Conservation (phyloP, 495 filamentous ascomycete genomes). For the Venustampulla echinocandica region DNA sequence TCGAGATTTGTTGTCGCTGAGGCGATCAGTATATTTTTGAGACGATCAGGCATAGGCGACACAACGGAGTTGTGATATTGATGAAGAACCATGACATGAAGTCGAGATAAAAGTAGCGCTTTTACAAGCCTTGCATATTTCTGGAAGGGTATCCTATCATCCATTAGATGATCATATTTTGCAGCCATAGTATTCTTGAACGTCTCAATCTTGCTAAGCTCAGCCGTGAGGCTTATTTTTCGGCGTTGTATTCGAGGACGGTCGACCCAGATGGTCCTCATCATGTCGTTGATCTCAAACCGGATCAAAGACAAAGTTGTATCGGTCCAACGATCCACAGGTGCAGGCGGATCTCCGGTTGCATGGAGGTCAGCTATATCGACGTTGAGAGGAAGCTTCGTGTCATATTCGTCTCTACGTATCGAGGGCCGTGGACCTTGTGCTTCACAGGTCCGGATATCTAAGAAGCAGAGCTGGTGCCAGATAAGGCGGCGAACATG, state of each 20-base stretch:
- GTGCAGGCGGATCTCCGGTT: constrained; percentile 26
- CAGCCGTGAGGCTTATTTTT: constrained; percentile 45
- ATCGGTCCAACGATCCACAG: constrained; percentile 50
- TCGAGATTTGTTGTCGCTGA: constrained; percentile 48
- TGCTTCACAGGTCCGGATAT: constrained; percentile 67
- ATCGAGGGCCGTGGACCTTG: constrained; percentile 63
- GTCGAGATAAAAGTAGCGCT: constrained; percentile 48
- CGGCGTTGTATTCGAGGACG: constrained; percentile 50
- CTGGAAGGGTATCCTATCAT: constrained; percentile 50
- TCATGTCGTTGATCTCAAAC: constrained; percentile 66
- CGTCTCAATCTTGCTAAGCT: constrained; percentile 53
- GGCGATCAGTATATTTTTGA: constrained; percentile 39
- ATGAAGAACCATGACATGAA: constrained; percentile 57
- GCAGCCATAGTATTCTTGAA: constrained; percentile 49
- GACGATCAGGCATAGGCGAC: constrained; percentile 38
- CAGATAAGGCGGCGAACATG: constrained; percentile 69
- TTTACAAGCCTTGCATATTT: constrained; percentile 50
- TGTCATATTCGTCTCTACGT: constrained; percentile 62
- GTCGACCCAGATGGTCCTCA: constrained; percentile 55
- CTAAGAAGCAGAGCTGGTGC: constrained; percentile 67
- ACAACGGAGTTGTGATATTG: constrained; percentile 51
- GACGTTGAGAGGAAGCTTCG: constrained; percentile 56
- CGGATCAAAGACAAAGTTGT: constrained; percentile 56
- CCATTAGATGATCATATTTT: constrained; percentile 50
- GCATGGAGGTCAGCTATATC: constrained; percentile 48